Base-by-base conservation (phyloP, 2,329 filamentous ascomycete species). In the Paecilomyces dactylethromorphus region DNA sequence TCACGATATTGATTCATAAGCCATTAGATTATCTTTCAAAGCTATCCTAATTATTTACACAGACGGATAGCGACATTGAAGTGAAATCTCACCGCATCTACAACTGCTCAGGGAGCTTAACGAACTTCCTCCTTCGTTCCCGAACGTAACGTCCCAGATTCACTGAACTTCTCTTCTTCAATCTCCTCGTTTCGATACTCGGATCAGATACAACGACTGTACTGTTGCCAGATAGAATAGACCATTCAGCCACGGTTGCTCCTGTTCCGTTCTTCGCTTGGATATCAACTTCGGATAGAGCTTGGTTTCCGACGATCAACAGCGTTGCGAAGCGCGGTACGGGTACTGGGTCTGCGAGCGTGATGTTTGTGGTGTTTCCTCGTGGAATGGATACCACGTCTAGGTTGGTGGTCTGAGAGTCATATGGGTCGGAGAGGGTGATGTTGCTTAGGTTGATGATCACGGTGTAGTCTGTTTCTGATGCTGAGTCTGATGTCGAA, bases 181-280 rank as follows among this genome's bases (percentile, higher is more conserved):
- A 8, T 45, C n/a, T 45, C 39, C 39, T 45, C 13, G n/a, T 45
- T 18, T 45, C 39, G 7, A n/a, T 18, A 15, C 18, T 7, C 10
- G 39, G n/a, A 10, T 45, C 39, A 45, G 39, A 45, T 18, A n/a
- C 39, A 45, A 45, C n/a, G 3, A 45, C 15, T 2, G 39, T 45
- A 5, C 39, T 45, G 39, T 45, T 45, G n/a, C 39, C n/a, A 6
- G 39, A 71, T 55, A 81, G 63, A 58, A 81, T 78, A 10, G 71
- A 76, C 75, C 76, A 81, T 60, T 80, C 78, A 1, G 78, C 77
- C 8, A 81, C 77, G 4, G 74, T 80, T 4, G 78, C 77, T 3
- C 78, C 78, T 4, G 71, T 73, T 2, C 73, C 74, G 58, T 75
- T 73, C 31, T 70, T 67, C 6, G 68, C 66, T n/a, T 64, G 58